phyloP scores from a whole-genome alignment of 345 rosid genomes.

The Physaria fendleri region DNA sequence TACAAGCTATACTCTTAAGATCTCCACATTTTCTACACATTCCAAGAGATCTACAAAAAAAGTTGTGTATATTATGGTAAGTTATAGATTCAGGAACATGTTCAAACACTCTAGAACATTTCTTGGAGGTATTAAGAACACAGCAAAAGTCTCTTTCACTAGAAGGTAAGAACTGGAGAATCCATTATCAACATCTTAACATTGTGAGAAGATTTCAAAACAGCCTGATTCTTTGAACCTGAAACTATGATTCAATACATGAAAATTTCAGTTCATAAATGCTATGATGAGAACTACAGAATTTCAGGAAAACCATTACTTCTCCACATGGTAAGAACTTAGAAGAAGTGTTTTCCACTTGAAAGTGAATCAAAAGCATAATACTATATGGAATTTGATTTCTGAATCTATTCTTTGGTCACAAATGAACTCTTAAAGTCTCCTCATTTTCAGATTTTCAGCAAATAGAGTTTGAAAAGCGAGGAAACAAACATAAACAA shows the following conservation, averaged over 20 bases:
- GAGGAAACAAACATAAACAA: no score
- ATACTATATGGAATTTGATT: not conserved
- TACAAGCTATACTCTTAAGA: constrained; percentile 66
- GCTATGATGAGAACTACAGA: no score
- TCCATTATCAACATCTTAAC: not conserved
- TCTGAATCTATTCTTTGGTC: not conserved
- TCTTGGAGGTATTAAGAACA: not conserved
- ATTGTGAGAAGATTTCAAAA: not conserved
- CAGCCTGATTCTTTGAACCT: not conserved
- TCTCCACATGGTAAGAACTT: no score
- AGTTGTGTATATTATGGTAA: not conserved
- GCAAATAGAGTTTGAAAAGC: no score
- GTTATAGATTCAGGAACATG: not conserved
- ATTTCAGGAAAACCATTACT: no score
- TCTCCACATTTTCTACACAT: constrained; percentile 87
- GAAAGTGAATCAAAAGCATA: not conserved
- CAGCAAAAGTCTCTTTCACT: not conserved
- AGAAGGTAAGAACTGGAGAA: not conserved
- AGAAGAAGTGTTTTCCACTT: no score
- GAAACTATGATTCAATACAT: no score
- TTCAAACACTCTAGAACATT: not conserved
- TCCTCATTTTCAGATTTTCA: no score
- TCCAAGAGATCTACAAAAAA: constrained; percentile 70
- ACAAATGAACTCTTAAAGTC: no score
- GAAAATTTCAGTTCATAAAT: no score